Conservation (phyloP, 306 rosid genomes). For the Oxytropis ochrocephala region DNA sequence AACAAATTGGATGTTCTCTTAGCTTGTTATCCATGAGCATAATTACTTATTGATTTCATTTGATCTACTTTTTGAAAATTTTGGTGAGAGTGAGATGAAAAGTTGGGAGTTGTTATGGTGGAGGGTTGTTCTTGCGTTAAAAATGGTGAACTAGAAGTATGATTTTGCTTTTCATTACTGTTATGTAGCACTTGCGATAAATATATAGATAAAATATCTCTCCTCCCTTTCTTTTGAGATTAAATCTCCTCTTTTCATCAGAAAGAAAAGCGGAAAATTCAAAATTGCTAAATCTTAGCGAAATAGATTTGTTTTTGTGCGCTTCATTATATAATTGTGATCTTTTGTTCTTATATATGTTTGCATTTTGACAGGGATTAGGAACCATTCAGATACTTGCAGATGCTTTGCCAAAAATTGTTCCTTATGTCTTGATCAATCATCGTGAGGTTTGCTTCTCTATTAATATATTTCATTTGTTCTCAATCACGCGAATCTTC, state of each 20-base stretch:
- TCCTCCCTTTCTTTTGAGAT: background rate
- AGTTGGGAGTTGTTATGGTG: background rate
- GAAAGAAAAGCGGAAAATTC: slow-evolving; percentile 7
- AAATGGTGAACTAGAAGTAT: slow-evolving; percentile 5
- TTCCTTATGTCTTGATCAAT: slow-evolving; percentile 94
- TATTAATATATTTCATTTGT: background rate
- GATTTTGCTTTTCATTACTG: slow-evolving; percentile 11
- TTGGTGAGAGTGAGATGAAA: background rate
- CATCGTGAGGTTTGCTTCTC: slow-evolving; percentile 81
- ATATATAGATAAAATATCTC: background rate
- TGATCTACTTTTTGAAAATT: background rate
- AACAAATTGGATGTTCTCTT: slow-evolving; percentile 41
- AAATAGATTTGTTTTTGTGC: background rate
- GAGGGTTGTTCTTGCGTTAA: slow-evolving; percentile 15
- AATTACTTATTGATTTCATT: background rate
- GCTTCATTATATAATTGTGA: background rate
- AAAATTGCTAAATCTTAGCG: background rate
- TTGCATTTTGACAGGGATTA: slow-evolving; percentile 55
- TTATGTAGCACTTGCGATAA: background rate
- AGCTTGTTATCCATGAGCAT: slow-evolving; percentile 8
- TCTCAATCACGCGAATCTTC: slow-evolving; percentile 1
- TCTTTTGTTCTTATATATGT: slow-evolving; percentile 13
- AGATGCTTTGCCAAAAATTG: slow-evolving; percentile 93
- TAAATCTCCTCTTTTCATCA: background rate
- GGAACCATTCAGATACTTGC: slow-evolving; percentile 90